These are phyloP conservation scores for Medicago lupulina DNA, from an alignment of 306 rosid genomes.

Conservation along the genomic window DNA sequence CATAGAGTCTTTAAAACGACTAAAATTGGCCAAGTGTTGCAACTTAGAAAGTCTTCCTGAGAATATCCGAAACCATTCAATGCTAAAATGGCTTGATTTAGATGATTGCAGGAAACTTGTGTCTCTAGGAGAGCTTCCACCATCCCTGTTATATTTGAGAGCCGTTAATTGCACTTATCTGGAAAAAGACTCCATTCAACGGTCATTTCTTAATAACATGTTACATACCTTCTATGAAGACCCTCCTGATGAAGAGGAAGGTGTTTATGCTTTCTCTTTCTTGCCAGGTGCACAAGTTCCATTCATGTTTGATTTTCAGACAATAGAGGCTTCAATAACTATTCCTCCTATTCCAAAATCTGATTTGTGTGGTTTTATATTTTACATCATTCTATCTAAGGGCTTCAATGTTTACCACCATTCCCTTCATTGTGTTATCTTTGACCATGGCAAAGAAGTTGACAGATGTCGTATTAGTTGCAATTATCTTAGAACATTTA, in stretches of 20 bases:
- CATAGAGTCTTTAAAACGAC: background rate
- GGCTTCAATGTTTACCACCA: background rate
- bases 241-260: background rate
- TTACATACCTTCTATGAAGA: background rate
- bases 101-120: constrained; percentile 4
- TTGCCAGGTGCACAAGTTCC: background rate
- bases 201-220: background rate
- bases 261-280: background rate
- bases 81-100: background rate
- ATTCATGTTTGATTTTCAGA: background rate
- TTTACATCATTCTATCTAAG: constrained; percentile 11
- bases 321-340: background rate
- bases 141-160: background rate
- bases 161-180: background rate
- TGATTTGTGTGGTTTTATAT: background rate
- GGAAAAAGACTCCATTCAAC: background rate
- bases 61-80: background rate
- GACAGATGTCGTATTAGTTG: background rate
- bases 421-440: background rate
- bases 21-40: background rate
- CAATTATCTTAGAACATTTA: background rate
- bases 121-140: background rate
- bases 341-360: background rate
- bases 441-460: background rate
- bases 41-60: background rate